Base-by-base conservation (phyloP, 2,329 filamentous ascomycete species). In the Cryphonectria carpinicola region DNA sequence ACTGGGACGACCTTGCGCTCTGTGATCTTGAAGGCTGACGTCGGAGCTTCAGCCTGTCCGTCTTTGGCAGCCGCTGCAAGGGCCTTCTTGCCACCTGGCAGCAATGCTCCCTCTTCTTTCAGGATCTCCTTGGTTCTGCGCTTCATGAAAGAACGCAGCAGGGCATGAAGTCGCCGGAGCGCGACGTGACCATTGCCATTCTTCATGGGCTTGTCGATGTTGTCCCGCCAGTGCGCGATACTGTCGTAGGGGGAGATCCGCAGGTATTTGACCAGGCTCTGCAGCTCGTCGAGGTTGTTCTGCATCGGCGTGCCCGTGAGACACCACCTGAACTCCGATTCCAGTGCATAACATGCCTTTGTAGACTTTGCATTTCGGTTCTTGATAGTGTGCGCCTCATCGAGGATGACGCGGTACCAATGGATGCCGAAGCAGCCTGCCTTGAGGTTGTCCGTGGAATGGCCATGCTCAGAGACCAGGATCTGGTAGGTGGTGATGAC, bases 401-500 rank as follows among this genome's bases (percentile, higher is more conserved):
- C 96, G 2, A 99, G 87, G 74, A 99, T 95, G 72, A 98, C 89
- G 66, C 96, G 92, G 83, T 96, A 98, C 96, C 96, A 99, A 77
- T 95, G 90, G 7, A 98, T 84, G 14, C 93, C 94, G 78, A 98
- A 98, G 76, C 95, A 95, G 14, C 95, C 95, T 66, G 90, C 88
- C 77, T 95, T 92, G 54, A 90, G 80, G 3, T 83, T 85, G 63
- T 88, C 88, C 56, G 88, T 90, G 14, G 90, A 91, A 71, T 89
- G 87, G 13, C 89, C 91, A 78, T 96, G 92, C 78, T 99, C 96
- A 0, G 96, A 98, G 7, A 97, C 94, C 0, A 99, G 85, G 66
- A 97, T 97, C 76, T 98, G 94, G 78, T 97, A 99, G 0, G 96
- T 99, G 1, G 97, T 99, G 76, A 99, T 93, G 46, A 99, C 95